Conservation (phyloP, 495 filamentous ascomycete species). For the Hypoxylon rickii region DNA sequence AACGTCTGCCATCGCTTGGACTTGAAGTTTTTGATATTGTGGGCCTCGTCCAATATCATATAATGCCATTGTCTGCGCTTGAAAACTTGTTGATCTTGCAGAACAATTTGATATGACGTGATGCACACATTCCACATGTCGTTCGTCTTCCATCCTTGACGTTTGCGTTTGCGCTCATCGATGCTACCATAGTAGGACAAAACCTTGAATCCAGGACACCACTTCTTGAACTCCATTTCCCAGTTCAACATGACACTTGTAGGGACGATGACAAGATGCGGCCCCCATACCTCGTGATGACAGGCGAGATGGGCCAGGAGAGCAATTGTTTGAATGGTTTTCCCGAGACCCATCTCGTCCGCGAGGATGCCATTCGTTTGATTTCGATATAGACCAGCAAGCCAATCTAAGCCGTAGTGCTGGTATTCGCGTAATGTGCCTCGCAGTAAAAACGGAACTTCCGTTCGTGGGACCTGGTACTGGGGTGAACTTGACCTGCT, state of each 20-base stretch:
- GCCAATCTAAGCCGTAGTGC: constrained; percentile 95
- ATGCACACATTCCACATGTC: constrained; percentile 96
- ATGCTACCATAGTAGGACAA: constrained; percentile 93
- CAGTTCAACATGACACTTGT: constrained; percentile 99
- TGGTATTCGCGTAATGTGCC: constrained; percentile 96
- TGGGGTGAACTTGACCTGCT: constrained; percentile 51
- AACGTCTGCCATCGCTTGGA: constrained; percentile 95
- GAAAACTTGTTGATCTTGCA: constrained; percentile 91
- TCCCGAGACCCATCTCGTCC: constrained; percentile 98
- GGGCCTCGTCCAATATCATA: constrained; percentile 97
- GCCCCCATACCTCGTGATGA: constrained; percentile 90
- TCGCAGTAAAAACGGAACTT: constrained; percentile 84
- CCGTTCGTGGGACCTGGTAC: constrained; percentile 62
- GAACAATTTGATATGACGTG: constrained; percentile 94
- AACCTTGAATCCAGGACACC: constrained; percentile 97
- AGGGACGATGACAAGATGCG: constrained; percentile 94
- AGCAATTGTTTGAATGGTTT: constrained; percentile 98
- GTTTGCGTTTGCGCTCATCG: constrained; percentile 89
- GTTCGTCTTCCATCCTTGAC: constrained; percentile 87
- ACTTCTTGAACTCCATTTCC: constrained; percentile 99
- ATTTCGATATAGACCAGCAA: constrained; percentile 88
- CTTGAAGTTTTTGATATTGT: constrained; percentile 99
- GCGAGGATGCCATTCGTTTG: constrained; percentile 97
- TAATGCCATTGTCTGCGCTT: constrained; percentile 95
- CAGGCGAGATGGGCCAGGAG: constrained; percentile 92